Conservation (phyloP, 179 eudicot genomes). For the Amaranthus tricolor region DNA sequence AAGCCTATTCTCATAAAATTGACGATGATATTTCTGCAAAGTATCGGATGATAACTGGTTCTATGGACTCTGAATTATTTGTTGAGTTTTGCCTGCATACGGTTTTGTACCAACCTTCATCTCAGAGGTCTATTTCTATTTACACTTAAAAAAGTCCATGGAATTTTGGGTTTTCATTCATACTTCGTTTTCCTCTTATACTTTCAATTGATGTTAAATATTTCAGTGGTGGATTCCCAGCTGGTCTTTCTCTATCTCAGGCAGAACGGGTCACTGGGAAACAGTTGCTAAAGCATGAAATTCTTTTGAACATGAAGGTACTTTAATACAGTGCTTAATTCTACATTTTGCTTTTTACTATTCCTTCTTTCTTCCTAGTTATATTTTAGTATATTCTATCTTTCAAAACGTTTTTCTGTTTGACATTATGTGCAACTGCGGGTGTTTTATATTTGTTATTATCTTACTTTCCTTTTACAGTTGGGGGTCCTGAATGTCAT, state of each 20-base stretch:
- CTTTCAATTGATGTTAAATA: not conserved
- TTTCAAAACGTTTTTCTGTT: not conserved
- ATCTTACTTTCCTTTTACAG: slow-evolving; percentile 33
- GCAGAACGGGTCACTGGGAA: slow-evolving; percentile 75
- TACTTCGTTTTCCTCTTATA: not conserved
- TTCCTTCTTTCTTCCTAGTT: not conserved
- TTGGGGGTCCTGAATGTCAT: slow-evolving; percentile 77
- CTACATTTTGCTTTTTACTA: not conserved
- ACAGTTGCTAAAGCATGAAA: slow-evolving; percentile 48
- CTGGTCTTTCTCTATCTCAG: slow-evolving; percentile 80
- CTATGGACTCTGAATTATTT: slow-evolving; percentile 64
- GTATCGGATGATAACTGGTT: slow-evolving; percentile 48
- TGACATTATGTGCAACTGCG: slow-evolving; percentile 2
- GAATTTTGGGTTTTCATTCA: not conserved
- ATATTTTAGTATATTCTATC: not conserved
- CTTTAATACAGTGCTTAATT: slow-evolving; percentile 1
- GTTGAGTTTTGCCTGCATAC: slow-evolving; percentile 85
- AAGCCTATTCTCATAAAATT: slow-evolving; percentile 58
- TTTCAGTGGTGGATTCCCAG: slow-evolving; percentile 63
- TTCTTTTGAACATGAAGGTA: slow-evolving; percentile 69
- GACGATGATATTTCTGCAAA: slow-evolving; percentile 60
- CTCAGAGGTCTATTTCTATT: slow-evolving; percentile 59
- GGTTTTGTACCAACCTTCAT: slow-evolving; percentile 59
- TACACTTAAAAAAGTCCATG: not conserved
- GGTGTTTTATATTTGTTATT: not conserved